Percentiles rank a stretch among this genome's conserved stretches.
Evolutionary conservation across 495 filamentous ascomycete species (phyloP).

Genomic region (Daldinia caldariorum): DNA sequence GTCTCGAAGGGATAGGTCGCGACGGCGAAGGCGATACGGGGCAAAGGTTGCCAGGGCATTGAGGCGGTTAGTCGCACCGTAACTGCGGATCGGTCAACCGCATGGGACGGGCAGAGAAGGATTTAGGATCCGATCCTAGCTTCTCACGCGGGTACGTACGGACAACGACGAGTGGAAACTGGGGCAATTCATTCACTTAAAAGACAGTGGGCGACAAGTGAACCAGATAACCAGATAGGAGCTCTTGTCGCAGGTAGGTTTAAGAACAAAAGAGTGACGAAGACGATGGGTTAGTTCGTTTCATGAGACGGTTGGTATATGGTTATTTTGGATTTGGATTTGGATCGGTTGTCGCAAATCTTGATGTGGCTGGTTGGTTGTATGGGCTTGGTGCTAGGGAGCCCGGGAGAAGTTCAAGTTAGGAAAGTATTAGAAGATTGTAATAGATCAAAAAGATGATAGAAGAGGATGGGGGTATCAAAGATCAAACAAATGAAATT

Average conservation of each 20-base stretch:
- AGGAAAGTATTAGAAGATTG: conserved; percentile 30
- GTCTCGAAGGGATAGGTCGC: conserved; percentile 92
- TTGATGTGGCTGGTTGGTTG: conserved; percentile 32
- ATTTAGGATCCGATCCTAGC: conserved; percentile 18
- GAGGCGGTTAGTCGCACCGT: conserved; percentile 47
- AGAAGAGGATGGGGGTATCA: conserved; percentile 43
- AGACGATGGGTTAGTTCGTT: conserved; percentile 18
- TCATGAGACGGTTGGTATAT: conserved; percentile 16
- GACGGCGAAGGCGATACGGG: conserved; percentile 96
- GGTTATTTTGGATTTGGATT: conserved; percentile 24
- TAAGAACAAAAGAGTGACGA: conserved; percentile 1
- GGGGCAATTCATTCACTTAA: conserved; percentile 14
- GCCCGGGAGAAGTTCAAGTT: conserved; percentile 21
- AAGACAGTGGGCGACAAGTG: conserved; percentile 14
- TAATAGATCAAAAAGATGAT: conserved; percentile 20
- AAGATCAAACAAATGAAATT: conserved; percentile 40
- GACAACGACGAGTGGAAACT: conserved; percentile 18
- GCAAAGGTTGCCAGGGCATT: conserved; percentile 97
- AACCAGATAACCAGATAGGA: conserved; percentile 10
- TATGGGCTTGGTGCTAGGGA: conserved; percentile 9
- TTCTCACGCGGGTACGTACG: conserved; percentile 38
- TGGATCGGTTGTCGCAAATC: conserved; percentile 38
- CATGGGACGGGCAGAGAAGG: conserved; percentile 43
- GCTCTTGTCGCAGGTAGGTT: conserved; percentile 18
- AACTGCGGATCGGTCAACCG: conserved; percentile 49